Evolutionary conservation across 108 stramenopile species (phyloP), one percentile per base, ranked within the genome.

Genomic region (Fragilariopsis cylindrus): DNA sequence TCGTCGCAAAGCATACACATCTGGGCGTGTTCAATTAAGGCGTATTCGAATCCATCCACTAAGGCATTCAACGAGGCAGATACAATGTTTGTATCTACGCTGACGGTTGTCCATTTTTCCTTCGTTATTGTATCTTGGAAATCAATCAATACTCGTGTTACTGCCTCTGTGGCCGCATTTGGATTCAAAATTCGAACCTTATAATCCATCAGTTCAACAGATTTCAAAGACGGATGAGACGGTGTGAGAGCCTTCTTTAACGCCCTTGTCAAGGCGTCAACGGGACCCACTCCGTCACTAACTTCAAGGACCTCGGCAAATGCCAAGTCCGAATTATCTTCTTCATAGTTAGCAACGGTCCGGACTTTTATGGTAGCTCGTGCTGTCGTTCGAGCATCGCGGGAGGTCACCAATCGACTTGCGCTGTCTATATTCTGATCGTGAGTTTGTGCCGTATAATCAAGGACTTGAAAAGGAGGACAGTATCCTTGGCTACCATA

Each of bases 131-230:
- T 76, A 48, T 81, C 77, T 12, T 76, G 67, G 76, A 92, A 92
- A 70, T 96, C 94, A 74, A 96, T 95, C 93, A 96, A 81, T 50
- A 98, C 96, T 46, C 97, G 84, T 7, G 96, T 96, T 13, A 92
- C 94, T 39, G 97, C 96, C 21, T 67, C 73, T 15, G 97, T 97
- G 7, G 94, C 95, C 19, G 88, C 85, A 60, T 83, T 86, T 1
- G 92, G 94, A 74, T 98, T 96, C 47, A 98, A 72, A 69, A 98
- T 98, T 41, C 96, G 92, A 16, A 98, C 97, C 84, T 97, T 97
- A 91, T 98, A 98, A 74, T 98, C 97, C 9, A 90, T 81, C 48
- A 98, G 76, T 63, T 90, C 86, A 2, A 98, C 80, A 43, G 77
- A 70, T 11, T 83, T 56, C 42, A 98, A 74, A 39, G 50, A 70